Evolutionary conservation across 768 basidiomycete genomes (phyloP).

Genomic region (Tephrocybe rancida): DNA sequence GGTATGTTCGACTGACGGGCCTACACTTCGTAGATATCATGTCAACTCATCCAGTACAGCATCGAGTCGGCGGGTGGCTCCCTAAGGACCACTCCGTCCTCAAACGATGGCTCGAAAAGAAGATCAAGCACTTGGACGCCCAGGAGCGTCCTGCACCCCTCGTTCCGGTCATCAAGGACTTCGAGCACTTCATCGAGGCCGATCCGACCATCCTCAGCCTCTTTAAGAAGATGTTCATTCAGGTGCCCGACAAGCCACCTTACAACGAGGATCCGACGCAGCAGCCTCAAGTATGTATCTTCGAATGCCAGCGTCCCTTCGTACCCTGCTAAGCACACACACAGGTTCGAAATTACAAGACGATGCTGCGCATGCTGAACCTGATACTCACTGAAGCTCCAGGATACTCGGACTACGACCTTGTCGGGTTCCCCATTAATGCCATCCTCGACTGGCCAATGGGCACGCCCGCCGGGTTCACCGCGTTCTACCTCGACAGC

Average conservation of each 20-base stretch:
- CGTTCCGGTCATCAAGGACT: not conserved
- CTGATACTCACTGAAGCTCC: constrained; percentile 43
- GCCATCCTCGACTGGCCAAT: too few relatives aligned
- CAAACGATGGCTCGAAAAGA: not conserved
- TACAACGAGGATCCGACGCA: constrained; percentile 4
- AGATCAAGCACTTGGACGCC: not conserved
- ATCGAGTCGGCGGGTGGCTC: constrained; percentile 4
- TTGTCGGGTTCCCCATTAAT: constrained; percentile 51
- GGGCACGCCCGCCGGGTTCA: too few relatives aligned
- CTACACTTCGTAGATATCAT: too few relatives aligned
- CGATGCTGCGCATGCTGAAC: constrained; percentile 42
- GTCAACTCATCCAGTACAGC: not conserved
- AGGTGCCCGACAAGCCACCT: constrained; percentile 7
- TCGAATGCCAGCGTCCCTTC: not conserved
- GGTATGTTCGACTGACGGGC: too few relatives aligned
- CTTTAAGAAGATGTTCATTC: not conserved
- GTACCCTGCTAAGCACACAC: too few relatives aligned
- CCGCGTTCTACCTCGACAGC: too few relatives aligned
- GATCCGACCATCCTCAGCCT: not conserved
- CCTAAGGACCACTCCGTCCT: not conserved
- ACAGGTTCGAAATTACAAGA: constrained; percentile 40
- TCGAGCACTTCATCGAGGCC: constrained; percentile 1
- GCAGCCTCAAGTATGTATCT: too few relatives aligned
- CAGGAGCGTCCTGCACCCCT: not conserved
- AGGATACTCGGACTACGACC: constrained; percentile 34